Percentiles rank a stretch among this genome's conserved stretches.
Evolutionary conservation across 345 rosid genomes (phyloP).

Genomic region (Dipteronia sinensis): DNA sequence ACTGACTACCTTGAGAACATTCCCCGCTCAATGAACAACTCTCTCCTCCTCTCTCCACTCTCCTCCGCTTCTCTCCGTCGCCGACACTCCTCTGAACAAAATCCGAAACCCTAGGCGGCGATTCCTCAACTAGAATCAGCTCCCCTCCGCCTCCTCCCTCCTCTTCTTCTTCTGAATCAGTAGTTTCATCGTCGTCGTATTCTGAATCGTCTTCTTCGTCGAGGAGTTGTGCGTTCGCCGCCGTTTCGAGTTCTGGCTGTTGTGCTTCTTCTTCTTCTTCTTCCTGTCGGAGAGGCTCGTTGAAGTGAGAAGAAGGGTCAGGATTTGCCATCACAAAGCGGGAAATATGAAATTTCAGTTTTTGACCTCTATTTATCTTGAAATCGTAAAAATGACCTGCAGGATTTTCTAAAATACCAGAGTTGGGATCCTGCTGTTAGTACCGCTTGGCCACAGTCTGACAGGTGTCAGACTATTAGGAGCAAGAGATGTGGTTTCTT

Average conservation of each 20-base stretch:
- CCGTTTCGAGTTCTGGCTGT: not conserved
- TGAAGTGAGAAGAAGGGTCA: not conserved
- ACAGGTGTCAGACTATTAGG: not conserved
- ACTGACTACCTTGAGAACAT: slow-evolving; percentile 47
- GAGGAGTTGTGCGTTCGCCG: not conserved
- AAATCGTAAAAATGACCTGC: not conserved
- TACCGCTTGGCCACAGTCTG: not conserved
- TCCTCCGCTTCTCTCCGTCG: slow-evolving; percentile 39
- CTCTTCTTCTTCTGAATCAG: slow-evolving; percentile 21
- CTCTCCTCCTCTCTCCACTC: slow-evolving; percentile 24
- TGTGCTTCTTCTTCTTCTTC: not conserved
- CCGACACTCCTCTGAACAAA: slow-evolving; percentile 4
- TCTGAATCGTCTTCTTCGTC: slow-evolving; percentile 6
- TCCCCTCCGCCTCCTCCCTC: slow-evolving; percentile 26
- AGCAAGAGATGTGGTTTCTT: no score
- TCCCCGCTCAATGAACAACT: slow-evolving; percentile 32
- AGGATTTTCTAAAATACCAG: not conserved
- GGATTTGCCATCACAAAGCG: not conserved
- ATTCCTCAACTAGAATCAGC: not conserved
- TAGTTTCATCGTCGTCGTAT: not conserved
- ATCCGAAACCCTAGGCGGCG: slow-evolving; percentile 35
- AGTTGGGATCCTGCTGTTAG: not conserved
- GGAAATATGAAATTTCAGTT: not conserved
- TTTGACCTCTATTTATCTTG: not conserved
- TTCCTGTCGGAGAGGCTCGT: not conserved